Evolutionary conservation across 2,329 filamentous ascomycete genomes (phyloP), one percentile per base, ranked within the genome.

Genomic region (Keithomyces neogunnii): DNA sequence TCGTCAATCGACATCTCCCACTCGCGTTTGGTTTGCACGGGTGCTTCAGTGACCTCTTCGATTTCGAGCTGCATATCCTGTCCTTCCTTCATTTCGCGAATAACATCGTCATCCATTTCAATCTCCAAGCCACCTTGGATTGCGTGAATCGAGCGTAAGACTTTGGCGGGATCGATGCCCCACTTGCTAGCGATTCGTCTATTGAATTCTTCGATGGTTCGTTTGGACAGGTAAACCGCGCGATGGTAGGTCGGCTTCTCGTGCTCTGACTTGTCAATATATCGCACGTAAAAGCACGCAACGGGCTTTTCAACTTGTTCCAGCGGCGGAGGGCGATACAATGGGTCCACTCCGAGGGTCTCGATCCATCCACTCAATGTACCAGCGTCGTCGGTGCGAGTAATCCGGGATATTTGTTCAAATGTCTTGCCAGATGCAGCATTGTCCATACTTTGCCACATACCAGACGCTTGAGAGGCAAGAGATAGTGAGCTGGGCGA

Each of bases 11-110:
- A 70, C 79, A 84, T 83, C 50, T 83, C 80, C 80, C 80, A 84
- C 57, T 84, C 80, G 36, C 73, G 67, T 61, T 83, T 82, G 39
- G 72, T 59, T 30, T 43, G 44, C 8, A 51, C 38, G 29, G 59
- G 46, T 32, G 61, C 60, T 32, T 72, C 69, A 4, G 65, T 59
- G n/a, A 73, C 61, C 58, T 80, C 74, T 19, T 66, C 64, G 42
- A 88, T 74, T 59, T 93, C 85, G 52, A 88, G 77, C 53, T 85
- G 80, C 86, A 97, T 93, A 62, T 96, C 92, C 67, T 97, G 89
- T 33, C 90, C 91, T 70, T 99, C 93, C 2, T 83, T 80, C 49
- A 97, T 74, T 66, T 92, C 86, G 44, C 80, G 80, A 33, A 97
- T 81, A 46, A 95, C 85, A 56, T 96, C 90, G 62, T 97, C 90